A percentile compares a stretch with the other conserved stretches of the same genome.
These are phyloP conservation scores for Excoecaria agallocha DNA, from an alignment of 345 rosid species.

Conservation along the genomic window DNA sequence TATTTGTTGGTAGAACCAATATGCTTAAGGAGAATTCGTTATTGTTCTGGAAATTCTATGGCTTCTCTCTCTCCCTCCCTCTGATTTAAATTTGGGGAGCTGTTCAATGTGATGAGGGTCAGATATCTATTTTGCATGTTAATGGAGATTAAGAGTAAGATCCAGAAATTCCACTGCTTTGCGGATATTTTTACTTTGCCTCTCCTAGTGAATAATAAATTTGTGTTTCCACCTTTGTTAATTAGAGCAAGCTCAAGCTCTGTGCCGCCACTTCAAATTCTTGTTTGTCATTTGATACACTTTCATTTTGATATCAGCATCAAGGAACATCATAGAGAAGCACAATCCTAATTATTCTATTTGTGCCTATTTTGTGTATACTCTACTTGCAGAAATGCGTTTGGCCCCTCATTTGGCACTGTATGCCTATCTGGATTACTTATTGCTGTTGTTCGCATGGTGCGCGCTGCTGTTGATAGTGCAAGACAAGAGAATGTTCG, in stretches of 20 bases:
- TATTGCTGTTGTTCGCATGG: conserved; percentile 58
- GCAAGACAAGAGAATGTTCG: conserved; percentile 66
- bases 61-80: too few species aligned
- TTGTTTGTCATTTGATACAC: background rate
- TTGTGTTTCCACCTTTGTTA: background rate
- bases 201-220: background rate
- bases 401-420: conserved; percentile 85
- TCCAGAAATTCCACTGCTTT: background rate
- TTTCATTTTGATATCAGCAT: background rate
- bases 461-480: conserved; percentile 77
- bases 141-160: too few species aligned
- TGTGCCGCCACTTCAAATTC: background rate
- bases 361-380: background rate
- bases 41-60: background rate
- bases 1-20: background rate
- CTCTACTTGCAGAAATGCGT: conserved; percentile 65
- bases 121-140: too few species aligned
- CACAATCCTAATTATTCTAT: background rate
- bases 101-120: background rate
- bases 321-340: background rate
- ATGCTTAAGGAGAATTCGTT: background rate
- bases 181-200: background rate
- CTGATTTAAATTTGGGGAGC: background rate
- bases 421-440: conserved; percentile 86
- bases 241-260: background rate